phyloP scores from a whole-genome alignment of 2,329 filamentous ascomycete genomes.

The Hymenoscyphus linearis region DNA sequence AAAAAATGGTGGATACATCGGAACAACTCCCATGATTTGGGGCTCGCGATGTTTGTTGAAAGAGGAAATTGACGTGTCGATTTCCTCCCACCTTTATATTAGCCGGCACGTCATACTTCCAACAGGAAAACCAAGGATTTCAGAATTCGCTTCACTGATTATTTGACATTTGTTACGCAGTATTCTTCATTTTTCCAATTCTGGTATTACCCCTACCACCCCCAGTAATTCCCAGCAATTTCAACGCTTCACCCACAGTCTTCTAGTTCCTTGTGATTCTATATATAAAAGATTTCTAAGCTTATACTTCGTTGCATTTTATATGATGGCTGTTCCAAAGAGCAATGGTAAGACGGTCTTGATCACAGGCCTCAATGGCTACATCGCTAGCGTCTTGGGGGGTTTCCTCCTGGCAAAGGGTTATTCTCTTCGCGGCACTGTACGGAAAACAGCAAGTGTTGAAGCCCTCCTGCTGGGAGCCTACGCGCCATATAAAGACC shows the following conservation, averaged over 20 bases:
- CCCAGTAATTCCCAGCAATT: neutral
- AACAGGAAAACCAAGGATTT: too few relatives aligned
- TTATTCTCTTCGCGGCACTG: slow-evolving; percentile 30
- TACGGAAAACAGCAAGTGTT: slow-evolving; percentile 23
- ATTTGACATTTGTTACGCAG: too few relatives aligned
- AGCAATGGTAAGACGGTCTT: slow-evolving; percentile 29
- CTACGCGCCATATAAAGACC: slow-evolving; percentile 24
- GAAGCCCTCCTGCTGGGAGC: slow-evolving; percentile 25
- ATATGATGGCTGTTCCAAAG: slow-evolving; percentile 20
- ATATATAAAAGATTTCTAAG: neutral
- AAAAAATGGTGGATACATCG: too few relatives aligned
- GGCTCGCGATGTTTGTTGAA: too few relatives aligned
- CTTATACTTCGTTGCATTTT: neutral
- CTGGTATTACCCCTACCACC: too few relatives aligned
- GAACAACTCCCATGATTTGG: too few relatives aligned
- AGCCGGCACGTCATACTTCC: too few relatives aligned
- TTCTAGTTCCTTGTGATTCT: neutral
- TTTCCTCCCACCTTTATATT: too few relatives aligned
- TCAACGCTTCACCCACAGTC: neutral
- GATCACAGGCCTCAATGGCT: slow-evolving; percentile 33
- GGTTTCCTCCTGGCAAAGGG: slow-evolving; percentile 26
- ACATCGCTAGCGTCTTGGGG: slow-evolving; percentile 30
- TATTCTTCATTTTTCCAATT: too few relatives aligned
- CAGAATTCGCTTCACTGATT: too few relatives aligned
- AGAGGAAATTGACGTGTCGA: too few relatives aligned